A percentile compares a stretch with the other conserved stretches of the same genome.
Evolutionary conservation across 345 rosid genomes (phyloP).

Genomic region (Populus pruinosa): DNA sequence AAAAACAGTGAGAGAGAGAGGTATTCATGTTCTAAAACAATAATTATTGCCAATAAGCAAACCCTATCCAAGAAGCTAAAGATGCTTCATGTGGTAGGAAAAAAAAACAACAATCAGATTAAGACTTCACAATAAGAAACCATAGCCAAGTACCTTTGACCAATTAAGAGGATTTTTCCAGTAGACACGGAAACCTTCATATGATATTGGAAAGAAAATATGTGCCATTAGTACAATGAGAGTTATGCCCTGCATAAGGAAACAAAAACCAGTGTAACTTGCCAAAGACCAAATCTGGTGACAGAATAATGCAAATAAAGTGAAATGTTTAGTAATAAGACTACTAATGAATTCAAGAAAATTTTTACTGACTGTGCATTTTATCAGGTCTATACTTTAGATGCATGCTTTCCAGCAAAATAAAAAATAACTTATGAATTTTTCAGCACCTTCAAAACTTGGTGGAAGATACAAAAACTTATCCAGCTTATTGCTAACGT

Average conservation of each 20-base stretch:
- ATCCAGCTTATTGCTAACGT: too few relatives aligned
- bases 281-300: background rate
- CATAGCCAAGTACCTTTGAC: conserved; percentile 52
- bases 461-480: too few relatives aligned
- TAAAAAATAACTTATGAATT: too few relatives aligned
- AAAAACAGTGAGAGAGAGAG: background rate
- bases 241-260: conserved; percentile 55
- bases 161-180: conserved; percentile 55
- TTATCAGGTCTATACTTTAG: too few relatives aligned
- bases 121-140: background rate
- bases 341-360: too few relatives aligned
- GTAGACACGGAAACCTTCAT: conserved; percentile 65
- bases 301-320: background rate
- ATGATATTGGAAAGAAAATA: conserved; percentile 66
- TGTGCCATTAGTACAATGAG: conserved; percentile 55
- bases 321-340: too few relatives aligned
- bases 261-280: background rate
- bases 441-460: too few relatives aligned
- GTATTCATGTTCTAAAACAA: background rate
- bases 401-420: too few relatives aligned
- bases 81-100: background rate
- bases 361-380: too few relatives aligned
- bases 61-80: background rate
- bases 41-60: background rate
- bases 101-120: background rate